Percentiles rank a stretch among this genome's conserved stretches.
phyloP scores from a whole-genome alignment of 768 basidiomycete species.

The Stropharia rugosoannulata region DNA sequence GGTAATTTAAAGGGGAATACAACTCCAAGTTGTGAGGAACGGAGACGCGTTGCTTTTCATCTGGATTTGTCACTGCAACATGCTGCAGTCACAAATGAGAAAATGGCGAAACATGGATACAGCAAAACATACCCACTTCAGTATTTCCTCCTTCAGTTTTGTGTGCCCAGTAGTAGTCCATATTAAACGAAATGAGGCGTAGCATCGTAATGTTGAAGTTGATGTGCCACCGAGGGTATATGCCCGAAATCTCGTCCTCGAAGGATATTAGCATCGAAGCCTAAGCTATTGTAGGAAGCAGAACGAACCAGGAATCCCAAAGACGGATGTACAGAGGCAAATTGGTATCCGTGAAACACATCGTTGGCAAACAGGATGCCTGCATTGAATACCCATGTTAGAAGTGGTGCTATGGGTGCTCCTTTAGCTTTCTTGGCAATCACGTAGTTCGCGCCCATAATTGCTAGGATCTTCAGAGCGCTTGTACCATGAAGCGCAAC shows the following conservation, averaged over 20 bases:
- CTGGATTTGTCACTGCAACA: slow-evolving; percentile 23
- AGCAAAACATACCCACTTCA: slow-evolving; percentile 38
- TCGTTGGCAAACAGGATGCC: slow-evolving; percentile 78
- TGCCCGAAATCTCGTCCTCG: slow-evolving; percentile 70
- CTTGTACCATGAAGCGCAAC: slow-evolving; percentile 80
- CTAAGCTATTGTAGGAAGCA: not conserved
- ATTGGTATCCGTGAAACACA: slow-evolving; percentile 69
- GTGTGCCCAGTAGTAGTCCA: slow-evolving; percentile 91
- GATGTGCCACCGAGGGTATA: slow-evolving; percentile 91
- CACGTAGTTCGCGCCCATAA: slow-evolving; percentile 69
- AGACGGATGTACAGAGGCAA: slow-evolving; percentile 50
- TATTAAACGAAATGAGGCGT: slow-evolving; percentile 86
- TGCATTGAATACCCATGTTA: slow-evolving; percentile 81
- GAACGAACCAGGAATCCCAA: slow-evolving; percentile 63
- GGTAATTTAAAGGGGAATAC: slow-evolving; percentile 72
- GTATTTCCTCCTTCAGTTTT: slow-evolving; percentile 29
- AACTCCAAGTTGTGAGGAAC: slow-evolving; percentile 51
- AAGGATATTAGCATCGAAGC: not conserved
- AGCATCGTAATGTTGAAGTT: slow-evolving; percentile 97
- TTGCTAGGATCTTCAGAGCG: slow-evolving; percentile 70
- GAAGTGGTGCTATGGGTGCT: slow-evolving; percentile 44
- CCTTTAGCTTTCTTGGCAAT: slow-evolving; percentile 49
- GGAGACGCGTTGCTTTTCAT: slow-evolving; percentile 61
- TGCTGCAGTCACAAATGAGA: slow-evolving; percentile 3
- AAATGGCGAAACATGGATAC: not conserved